Conservation (phyloP, 108 stramenopile genomes). For the Cyclotella cryptica region DNA sequence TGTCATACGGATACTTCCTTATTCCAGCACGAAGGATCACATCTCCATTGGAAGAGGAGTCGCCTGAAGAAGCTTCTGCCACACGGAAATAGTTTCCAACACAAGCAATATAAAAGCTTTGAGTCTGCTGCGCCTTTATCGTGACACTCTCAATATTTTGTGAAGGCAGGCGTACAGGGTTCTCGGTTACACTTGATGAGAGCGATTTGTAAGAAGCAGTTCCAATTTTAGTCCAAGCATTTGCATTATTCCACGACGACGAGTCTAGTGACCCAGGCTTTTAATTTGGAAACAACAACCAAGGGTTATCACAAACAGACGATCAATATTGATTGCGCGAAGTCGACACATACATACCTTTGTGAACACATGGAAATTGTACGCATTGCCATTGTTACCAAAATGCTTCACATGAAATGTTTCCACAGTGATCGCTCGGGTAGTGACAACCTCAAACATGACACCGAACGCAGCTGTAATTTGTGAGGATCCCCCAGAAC, state of each 20-base stretch:
- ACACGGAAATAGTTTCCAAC: conserved; percentile 24
- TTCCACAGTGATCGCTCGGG: conserved; percentile 6
- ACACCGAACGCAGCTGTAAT: conserved; percentile 8
- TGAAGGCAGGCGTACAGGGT: conserved; percentile 13
- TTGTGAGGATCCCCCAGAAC: neutral
- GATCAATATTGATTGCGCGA: neutral
- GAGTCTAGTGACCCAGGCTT: conserved; percentile 1
- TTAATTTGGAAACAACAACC: neutral
- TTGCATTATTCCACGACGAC: conserved; percentile 6
- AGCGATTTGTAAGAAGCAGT: neutral
- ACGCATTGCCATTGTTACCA: neutral
- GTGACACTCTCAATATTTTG: neutral
- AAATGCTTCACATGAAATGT: conserved; percentile 24
- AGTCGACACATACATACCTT: neutral
- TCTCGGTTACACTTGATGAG: neutral
- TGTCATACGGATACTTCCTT: conserved; percentile 16
- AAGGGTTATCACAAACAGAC: neutral
- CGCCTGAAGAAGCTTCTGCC: neutral
- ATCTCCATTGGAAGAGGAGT: neutral
- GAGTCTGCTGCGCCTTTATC: conserved; percentile 14
- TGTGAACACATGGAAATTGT: conserved; percentile 10
- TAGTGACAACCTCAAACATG: conserved; percentile 19
- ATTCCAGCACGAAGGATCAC: conserved; percentile 1
- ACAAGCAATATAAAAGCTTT: conserved; percentile 30
- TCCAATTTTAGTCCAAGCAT: conserved; percentile 23